Evolutionary conservation across 345 rosid genomes (phyloP).

Genomic region (Sisymbrium irio): DNA sequence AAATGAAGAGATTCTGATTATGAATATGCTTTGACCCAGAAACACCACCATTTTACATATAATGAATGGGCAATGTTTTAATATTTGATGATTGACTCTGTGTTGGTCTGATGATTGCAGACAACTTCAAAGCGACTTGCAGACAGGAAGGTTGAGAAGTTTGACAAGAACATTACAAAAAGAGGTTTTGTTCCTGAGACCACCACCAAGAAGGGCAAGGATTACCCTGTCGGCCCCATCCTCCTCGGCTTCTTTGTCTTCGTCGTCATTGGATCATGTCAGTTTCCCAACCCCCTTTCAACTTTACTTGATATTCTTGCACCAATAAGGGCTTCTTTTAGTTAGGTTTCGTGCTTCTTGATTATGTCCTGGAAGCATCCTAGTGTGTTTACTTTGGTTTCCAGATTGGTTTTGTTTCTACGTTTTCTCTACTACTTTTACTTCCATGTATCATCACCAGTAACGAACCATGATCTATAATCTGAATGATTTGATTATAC

Average conservation of each 20-base stretch:
- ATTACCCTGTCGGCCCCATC: constrained; percentile 90
- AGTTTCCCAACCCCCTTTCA: constrained; percentile 12
- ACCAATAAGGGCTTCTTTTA: background rate
- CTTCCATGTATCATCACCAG: too few relatives aligned
- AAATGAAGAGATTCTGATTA: background rate
- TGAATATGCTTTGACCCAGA: background rate
- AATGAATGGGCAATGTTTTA: background rate
- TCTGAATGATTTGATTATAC: background rate
- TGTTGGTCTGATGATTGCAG: constrained; percentile 33
- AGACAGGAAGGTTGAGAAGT: constrained; percentile 73
- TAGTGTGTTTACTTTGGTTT: background rate
- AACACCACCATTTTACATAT: background rate
- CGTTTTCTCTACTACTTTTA: background rate
- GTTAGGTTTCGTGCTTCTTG: background rate
- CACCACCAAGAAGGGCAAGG: constrained; percentile 72
- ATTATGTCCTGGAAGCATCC: background rate
- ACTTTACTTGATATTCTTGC: background rate
- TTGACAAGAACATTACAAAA: constrained; percentile 81
- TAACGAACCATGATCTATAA: background rate
- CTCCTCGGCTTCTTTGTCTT: constrained; percentile 91
- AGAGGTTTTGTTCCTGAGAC: constrained; percentile 94
- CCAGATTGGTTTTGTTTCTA: background rate
- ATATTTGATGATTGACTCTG: background rate
- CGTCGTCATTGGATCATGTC: constrained; percentile 94
- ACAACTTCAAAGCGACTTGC: constrained; percentile 93